Evolutionary conservation across 129 eudicot genomes (phyloP), one percentile per base, ranked within the genome.

Genomic region (Pittosporum tobira): DNA sequence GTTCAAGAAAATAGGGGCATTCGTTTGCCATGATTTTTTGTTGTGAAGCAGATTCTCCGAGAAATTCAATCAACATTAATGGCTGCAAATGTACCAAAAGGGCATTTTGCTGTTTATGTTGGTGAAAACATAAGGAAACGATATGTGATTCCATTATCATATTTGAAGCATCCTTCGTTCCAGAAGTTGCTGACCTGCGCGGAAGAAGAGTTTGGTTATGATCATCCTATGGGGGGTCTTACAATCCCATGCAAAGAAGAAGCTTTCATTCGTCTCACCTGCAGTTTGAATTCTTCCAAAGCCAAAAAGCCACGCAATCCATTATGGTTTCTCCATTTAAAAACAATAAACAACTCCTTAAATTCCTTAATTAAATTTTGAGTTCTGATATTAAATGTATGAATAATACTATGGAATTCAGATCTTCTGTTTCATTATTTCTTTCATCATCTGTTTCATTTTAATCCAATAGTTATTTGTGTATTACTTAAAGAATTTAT

Each of bases 41-140:
- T 48, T 4, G 16, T 52, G 10, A 58, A 57, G 62, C 18, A 38
- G 43, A 18, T 49, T 27, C 38, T 58, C 1, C 46, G 61, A 22
- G 65, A 42, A 31, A 30, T 27, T 25, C 27, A 15, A 30, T 31
- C 59, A 25, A 18, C 37, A 18, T 51, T 55, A 1, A 27, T 16
- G 31, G 26, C 31, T 40, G 34, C 28, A 24, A 67, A 67, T 38
- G 75, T 80, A 13, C 94, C 94, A 2, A 85, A 81, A 61, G 85
- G 94, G 16, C 66, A 55, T 51, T 65, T 78, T 67, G 76, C 75
- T 25, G 77, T 81, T 30, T 85, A 81, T 66, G 78, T 85, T 15
- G 88, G 88, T 11, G 83, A 78, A 27, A 36, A 61, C 20, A 64
- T 73, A 30, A 81, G 58, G 63, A 85, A 65, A 65, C 51, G 81